Evolutionary conservation across 2,329 filamentous ascomycete species (phyloP).

Genomic region (Talaromyces sp.): DNA sequence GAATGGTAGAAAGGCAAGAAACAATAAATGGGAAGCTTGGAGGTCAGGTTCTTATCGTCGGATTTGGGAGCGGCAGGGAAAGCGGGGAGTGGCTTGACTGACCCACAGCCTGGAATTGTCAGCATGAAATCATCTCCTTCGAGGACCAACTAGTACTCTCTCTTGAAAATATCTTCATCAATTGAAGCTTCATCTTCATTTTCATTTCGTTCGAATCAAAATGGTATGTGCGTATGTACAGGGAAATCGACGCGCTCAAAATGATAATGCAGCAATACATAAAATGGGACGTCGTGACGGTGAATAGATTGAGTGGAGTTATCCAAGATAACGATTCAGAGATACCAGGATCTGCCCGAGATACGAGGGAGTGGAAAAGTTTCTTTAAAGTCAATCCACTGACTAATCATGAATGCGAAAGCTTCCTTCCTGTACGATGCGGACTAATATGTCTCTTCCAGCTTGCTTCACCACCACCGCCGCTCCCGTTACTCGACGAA

Average conservation of each 20-base stretch:
- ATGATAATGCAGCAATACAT: neutral
- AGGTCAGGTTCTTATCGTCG: conserved; percentile 2
- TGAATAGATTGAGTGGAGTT: neutral
- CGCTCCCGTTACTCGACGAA: conserved; percentile 21
- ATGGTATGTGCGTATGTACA: neutral
- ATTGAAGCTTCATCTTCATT: neutral
- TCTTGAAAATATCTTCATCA: neutral
- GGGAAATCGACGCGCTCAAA: neutral
- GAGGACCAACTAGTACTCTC: neutral
- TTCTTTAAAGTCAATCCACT: no score
- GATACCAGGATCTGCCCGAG: neutral
- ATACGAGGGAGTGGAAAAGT: neutral
- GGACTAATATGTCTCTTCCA: conserved; percentile 22
- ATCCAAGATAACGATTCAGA: neutral
- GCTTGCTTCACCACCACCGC: conserved; percentile 17
- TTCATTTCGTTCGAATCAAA: neutral
- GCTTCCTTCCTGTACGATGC: conserved; percentile 12
- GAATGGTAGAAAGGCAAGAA: neutral
- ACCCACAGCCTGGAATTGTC: neutral
- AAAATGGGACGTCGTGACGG: neutral
- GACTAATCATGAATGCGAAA: neutral
- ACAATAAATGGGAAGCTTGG: neutral
- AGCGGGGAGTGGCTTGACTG: conserved; percentile 3
- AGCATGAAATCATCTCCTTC: neutral
- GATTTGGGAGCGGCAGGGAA: neutral